Conservation (phyloP, 371 early-diverging fungal species). For the Vittaforma corneae region DNA sequence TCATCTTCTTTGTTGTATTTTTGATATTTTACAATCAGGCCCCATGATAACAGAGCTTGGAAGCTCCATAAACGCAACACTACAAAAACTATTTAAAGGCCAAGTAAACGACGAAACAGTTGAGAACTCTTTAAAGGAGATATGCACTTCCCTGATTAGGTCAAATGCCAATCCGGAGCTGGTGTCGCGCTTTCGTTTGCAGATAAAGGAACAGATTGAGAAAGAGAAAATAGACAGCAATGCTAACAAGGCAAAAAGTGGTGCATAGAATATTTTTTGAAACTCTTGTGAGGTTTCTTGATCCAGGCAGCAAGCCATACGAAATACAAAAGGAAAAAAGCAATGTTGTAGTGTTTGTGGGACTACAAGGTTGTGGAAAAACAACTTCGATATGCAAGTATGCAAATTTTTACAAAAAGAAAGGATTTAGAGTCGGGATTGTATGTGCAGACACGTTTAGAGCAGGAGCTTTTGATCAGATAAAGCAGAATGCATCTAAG, state of each 20-base stretch:
- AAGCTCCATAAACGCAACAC: conserved; percentile 33
- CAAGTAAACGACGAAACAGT: conserved; percentile 35
- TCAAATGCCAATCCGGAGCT: conserved; percentile 83
- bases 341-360: conserved; percentile 94
- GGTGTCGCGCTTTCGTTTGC: conserved; percentile 70
- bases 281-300: conserved; percentile 77
- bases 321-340: conserved; percentile 70
- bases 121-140: conserved; percentile 50
- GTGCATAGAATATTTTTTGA: conserved; percentile 73
- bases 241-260: conserved; percentile 68
- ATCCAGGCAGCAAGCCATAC: conserved; percentile 76
- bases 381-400: conserved; percentile 96
- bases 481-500: conserved; percentile 92
- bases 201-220: conserved; percentile 71
- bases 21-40: too few relatives aligned
- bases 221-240: conserved; percentile 71
- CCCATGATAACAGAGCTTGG: conserved; percentile 48
- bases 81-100: conserved; percentile 26
- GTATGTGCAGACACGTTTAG: conserved; percentile 98
- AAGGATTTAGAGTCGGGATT: conserved; percentile 86
- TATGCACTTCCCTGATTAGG: conserved; percentile 50
- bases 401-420: conserved; percentile 82
- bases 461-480: conserved; percentile 98
- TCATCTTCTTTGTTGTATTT: neutral
- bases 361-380: conserved; percentile 95